Evolutionary conservation across 2,329 filamentous ascomycete genomes (phyloP).

Genomic region (Ophiocordyceps polyrhachis-furcata): DNA sequence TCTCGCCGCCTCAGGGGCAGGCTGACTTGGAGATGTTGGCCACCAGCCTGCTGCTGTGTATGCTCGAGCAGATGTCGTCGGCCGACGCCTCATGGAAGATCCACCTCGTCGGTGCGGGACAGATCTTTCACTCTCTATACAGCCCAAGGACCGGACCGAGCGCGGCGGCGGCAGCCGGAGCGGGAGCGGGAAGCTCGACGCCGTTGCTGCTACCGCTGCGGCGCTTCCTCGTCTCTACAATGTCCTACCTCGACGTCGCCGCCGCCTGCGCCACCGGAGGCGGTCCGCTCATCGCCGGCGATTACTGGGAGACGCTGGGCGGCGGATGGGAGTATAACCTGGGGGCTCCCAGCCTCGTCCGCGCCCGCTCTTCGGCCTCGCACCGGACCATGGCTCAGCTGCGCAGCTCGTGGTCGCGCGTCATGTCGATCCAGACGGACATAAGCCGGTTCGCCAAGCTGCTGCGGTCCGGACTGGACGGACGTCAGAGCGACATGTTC

Average conservation of each 20-base stretch:
- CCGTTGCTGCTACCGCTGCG: conserved; percentile 2
- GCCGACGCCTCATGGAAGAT: conserved; percentile 15
- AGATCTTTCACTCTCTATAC: conserved; percentile 12
- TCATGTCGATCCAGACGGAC: conserved; percentile 6
- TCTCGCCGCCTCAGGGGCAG: conserved; percentile 11
- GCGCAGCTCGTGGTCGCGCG: conserved; percentile 4
- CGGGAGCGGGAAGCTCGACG: background rate
- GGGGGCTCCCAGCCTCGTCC: conserved; percentile 4
- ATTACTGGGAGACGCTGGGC: conserved; percentile 18
- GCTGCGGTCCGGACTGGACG: background rate
- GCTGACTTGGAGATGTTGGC: conserved; percentile 9
- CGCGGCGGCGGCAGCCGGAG: background rate
- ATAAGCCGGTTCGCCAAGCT: conserved; percentile 4
- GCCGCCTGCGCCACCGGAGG: conserved; percentile 18
- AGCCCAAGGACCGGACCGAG: conserved; percentile 1
- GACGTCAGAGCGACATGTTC: conserved; percentile 2
- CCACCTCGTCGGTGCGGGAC: conserved; percentile 18
- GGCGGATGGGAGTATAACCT: conserved; percentile 17
- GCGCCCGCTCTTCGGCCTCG: background rate
- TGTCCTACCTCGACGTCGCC: conserved; percentile 19
- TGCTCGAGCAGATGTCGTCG: conserved; percentile 4
- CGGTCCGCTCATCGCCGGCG: conserved; percentile 16
- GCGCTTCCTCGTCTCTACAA: conserved; percentile 17
- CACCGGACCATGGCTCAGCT: conserved; percentile 4
- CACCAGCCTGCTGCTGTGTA: conserved; percentile 5